Base-by-base conservation (phyloP, 306 rosid genomes). In the Lathyrus tuberosus region DNA sequence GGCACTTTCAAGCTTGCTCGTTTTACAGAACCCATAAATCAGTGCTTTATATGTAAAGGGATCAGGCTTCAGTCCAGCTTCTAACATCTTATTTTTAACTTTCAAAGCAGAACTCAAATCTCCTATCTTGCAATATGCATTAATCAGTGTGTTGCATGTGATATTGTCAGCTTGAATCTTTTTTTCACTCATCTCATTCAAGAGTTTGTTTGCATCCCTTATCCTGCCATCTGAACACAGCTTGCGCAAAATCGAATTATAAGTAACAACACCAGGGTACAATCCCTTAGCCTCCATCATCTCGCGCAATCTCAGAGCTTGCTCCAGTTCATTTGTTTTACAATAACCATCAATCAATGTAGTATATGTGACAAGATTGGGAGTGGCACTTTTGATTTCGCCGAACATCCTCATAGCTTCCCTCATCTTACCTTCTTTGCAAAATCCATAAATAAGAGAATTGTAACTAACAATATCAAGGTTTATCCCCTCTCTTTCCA, bases 61-160 rank as follows among this genome's bases (percentile, higher is more conserved):
- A 52, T 90, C 91, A 47, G 86, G 93, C 78, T 86, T 84, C 51
- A 90, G 70, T 48, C 93, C 96, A 76, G 87, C 82, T 56, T 86
- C 96, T 67, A 86, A 79, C 97, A 93, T 85, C 69, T 74, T 86
- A 61, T 81, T 76, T 88, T 88, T 88, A 76, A 88, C 92, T 79
- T 84, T 90, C 76, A 85, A 62, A 17, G 96, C 96, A 62, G 98
- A 88, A 49, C 57, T 76, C 87, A 88, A 69, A 75, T 90, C 97
- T 70, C 91, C 86, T 65, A 88, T 77, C 79, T 93, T 90, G 85
- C 87, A 85, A 74, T 93, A 93, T 42, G 97, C 87, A 88, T 93
- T 88, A 43, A 90, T 84, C 81, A 93, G 78, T 7, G 98, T 93
- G 82, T 93, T 90, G 52, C 98, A 93, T 3, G 98, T 93, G 73